These are phyloP conservation scores for Globisporangium splendens DNA, from an alignment of 352 stramenopile genomes.

Conservation along the genomic window DNA sequence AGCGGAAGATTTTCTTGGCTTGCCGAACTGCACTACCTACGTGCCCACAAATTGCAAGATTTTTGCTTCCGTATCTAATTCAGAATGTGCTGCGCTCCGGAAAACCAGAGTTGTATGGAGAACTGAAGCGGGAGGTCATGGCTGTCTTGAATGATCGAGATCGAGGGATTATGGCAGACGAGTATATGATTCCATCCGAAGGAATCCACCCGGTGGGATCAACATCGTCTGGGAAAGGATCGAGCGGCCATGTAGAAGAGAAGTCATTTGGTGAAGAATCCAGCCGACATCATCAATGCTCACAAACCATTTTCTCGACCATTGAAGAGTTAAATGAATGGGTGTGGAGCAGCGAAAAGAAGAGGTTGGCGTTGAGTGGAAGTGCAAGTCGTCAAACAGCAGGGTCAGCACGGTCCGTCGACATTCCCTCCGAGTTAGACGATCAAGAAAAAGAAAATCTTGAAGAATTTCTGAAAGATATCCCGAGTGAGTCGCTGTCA, in stretches of 20 bases:
- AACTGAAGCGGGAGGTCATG: conserved; percentile 82
- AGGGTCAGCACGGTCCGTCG: conserved; percentile 31
- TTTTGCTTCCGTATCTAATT: conserved; percentile 82
- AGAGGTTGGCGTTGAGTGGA: conserved; percentile 54
- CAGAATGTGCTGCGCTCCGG: conserved; percentile 82
- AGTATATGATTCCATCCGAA: conserved; percentile 36
- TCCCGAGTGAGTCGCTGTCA: conserved; percentile 59
- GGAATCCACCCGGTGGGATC: conserved; percentile 11
- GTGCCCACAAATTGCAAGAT: conserved; percentile 73
- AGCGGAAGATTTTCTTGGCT: conserved; percentile 81
- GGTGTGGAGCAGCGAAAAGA: conserved; percentile 85
- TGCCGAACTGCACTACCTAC: conserved; percentile 55
- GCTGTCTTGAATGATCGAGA: conserved; percentile 73
- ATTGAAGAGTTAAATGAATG: conserved; percentile 88
- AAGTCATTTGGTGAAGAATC: conserved; percentile 51
- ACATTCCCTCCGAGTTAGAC: conserved; percentile 50
- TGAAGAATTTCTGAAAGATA: conserved; percentile 74
- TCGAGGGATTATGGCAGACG: conserved; percentile 49
- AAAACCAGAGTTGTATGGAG: conserved; percentile 49
- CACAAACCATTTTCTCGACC: conserved; percentile 81
- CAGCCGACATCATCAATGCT: conserved; percentile 81
- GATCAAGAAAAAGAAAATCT: conserved; percentile 78
- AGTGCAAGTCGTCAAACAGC: conserved; percentile 35
- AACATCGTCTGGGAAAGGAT: not conserved
- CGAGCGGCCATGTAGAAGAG: conserved; percentile 5